A percentile compares a stretch with the other conserved stretches of the same genome.
These are phyloP conservation scores for Erodium chrysanthum DNA, from an alignment of 441 rosid species.

Conservation along the genomic window DNA sequence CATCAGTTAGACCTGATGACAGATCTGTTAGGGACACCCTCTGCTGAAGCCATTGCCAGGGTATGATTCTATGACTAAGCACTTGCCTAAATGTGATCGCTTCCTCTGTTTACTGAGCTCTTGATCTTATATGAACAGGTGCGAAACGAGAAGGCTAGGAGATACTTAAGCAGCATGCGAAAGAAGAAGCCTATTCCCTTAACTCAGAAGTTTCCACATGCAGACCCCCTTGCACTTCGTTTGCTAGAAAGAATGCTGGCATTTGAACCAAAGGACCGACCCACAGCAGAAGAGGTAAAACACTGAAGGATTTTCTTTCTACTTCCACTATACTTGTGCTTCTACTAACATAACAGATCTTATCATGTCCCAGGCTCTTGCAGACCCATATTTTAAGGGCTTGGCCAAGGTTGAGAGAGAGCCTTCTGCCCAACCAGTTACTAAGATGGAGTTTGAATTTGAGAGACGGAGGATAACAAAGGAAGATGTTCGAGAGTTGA, in stretches of 20 bases:
- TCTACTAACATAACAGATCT: neutral
- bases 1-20: slow-evolving; percentile 98
- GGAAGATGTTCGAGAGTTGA: slow-evolving; percentile 93
- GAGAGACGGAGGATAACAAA: slow-evolving; percentile 84
- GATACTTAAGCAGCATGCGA: slow-evolving; percentile 92
- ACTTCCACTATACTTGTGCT: neutral
- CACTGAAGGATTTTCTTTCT: neutral
- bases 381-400: slow-evolving; percentile 81
- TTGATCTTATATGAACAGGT: slow-evolving; percentile 41
- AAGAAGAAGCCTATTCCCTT: slow-evolving; percentile 74
- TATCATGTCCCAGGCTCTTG: slow-evolving; percentile 50
- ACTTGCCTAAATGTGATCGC: neutral
- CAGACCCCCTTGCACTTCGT: slow-evolving; percentile 73
- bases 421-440: slow-evolving; percentile 78
- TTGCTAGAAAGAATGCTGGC: slow-evolving; percentile 73
- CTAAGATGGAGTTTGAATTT: slow-evolving; percentile 94
- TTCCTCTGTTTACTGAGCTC: slow-evolving; percentile 9
- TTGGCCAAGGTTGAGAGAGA: slow-evolving; percentile 82
- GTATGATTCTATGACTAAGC: slow-evolving; percentile 30
- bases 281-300: slow-evolving; percentile 71
- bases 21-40: slow-evolving; percentile 91
- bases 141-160: slow-evolving; percentile 94
- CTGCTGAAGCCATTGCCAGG: slow-evolving; percentile 68
- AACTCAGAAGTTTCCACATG: slow-evolving; percentile 71
- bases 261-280: slow-evolving; percentile 98